Evolutionary conservation across 2,329 filamentous ascomycete species (phyloP), one percentile per base, ranked within the genome.

Genomic region (Zalaria obscura): DNA sequence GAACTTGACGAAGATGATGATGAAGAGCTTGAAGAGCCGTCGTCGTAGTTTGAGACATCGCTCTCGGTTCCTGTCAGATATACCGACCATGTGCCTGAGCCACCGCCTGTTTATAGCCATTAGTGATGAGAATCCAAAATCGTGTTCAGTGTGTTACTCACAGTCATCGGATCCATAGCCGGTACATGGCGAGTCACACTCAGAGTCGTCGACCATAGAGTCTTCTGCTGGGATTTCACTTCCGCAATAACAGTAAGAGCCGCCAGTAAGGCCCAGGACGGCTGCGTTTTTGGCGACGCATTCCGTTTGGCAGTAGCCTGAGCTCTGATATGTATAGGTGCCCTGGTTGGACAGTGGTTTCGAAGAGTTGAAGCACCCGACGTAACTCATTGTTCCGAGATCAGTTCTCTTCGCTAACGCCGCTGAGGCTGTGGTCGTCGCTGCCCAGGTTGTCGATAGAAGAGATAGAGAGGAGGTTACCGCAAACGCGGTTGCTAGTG

Each of bases 191-290:
- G 69, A 70, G 54, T 74, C 67, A 63, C 87, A 94, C 10, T 76
- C 62, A 5, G 56, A 57, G 53, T 80, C 71, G 36, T 70, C 63
- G 5, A 75, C 70, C 45, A 78, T 56, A 34, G 65, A 64, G 10
- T 64, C 64, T 33, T 65, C 52, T 10, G 77, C 67, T 0, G 87
- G 87, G 38, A 88, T 70, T 44, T 68, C 61, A 47, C 76, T 64
- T 45, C 86, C 87, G 54, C 87, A 93, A 53, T 69, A 83, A 63
- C 87, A 94, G 48, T 75, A 61, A 11, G 68, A 66, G 10, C 73
- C 73, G 11, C 70, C 68, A 5, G 70, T 73, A 36, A 83, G 63
- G 28, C 70, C 84, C 52, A 79, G 75, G 5, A 86, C 80, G 1
- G 69, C 50, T 11, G 33, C 34, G 28, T 35, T 39, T 31, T 71